phyloP scores from a whole-genome alignment of 805 yeast species.

The Yarrowia sp. region DNA sequence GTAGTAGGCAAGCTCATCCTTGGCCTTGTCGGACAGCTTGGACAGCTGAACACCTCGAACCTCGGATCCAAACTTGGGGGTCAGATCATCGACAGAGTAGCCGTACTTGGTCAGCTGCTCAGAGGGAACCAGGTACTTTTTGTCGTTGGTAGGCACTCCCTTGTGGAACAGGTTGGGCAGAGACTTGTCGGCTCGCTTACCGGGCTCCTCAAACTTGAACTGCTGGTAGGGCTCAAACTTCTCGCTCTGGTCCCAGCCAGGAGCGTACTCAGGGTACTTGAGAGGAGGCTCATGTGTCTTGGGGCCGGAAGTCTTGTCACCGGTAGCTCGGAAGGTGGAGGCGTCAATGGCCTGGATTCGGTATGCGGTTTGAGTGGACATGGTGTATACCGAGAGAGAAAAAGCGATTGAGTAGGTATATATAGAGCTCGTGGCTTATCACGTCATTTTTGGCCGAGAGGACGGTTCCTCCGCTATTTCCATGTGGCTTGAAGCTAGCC shows the following conservation, averaged over 20 bases:
- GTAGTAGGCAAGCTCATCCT: conserved; percentile 65
- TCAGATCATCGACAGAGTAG: conserved; percentile 42
- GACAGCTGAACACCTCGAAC: conserved; percentile 63
- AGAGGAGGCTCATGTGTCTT: conserved; percentile 25
- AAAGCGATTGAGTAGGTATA: not conserved
- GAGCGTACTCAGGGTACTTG: conserved; percentile 58
- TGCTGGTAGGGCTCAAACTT: conserved; percentile 52
- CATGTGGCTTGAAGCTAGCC: conserved; percentile 26
- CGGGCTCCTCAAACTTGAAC: conserved; percentile 62
- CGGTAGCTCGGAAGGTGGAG: conserved; percentile 29
- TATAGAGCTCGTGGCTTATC: conserved; percentile 10
- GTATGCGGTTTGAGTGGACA: conserved; percentile 29
- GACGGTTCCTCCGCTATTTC: conserved; percentile 6
- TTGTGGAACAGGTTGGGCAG: conserved; percentile 50
- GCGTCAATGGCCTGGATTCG: conserved; percentile 30
- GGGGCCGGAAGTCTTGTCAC: conserved; percentile 5
- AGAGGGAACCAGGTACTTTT: conserved; percentile 1
- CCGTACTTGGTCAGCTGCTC: conserved; percentile 33
- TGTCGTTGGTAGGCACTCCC: conserved; percentile 33
- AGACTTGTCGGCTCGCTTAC: conserved; percentile 60
- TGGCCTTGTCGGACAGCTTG: conserved; percentile 50
- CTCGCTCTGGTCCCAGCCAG: conserved; percentile 65
- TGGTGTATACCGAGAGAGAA: not conserved
- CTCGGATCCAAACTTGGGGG: conserved; percentile 72
- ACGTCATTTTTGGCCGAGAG: not conserved